Conservation (phyloP, 306 rosid species). For the Casuarina equisetifolia region DNA sequence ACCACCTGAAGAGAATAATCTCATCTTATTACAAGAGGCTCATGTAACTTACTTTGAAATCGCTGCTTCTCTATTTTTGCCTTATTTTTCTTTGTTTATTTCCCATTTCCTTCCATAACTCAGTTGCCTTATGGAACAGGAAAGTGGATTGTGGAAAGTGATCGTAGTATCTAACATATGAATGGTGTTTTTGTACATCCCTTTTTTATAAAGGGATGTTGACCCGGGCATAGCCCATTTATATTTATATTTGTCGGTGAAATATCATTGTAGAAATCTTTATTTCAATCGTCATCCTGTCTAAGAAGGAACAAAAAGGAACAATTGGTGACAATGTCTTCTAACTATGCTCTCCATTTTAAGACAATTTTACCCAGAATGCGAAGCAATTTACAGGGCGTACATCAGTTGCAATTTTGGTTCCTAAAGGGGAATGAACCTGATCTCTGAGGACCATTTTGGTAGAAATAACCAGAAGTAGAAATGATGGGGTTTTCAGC, state of each 20-base stretch:
- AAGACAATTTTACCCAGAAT: neutral
- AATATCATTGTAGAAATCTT: conserved; percentile 30
- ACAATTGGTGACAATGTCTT: conserved; percentile 20
- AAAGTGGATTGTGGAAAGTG: too few relatives aligned
- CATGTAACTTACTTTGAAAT: neutral
- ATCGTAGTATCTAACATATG: too few relatives aligned
- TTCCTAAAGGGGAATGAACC: neutral
- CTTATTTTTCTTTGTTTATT: neutral
- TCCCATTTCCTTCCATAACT: neutral
- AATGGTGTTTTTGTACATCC: too few relatives aligned
- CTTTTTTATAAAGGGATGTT: too few relatives aligned
- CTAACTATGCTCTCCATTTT: neutral
- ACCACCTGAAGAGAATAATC: neutral
- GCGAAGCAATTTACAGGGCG: conserved; percentile 31
- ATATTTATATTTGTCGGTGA: too few relatives aligned
- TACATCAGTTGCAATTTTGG: conserved; percentile 52
- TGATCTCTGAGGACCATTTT: neutral
- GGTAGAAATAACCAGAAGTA: neutral
- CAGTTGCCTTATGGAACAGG: too few relatives aligned
- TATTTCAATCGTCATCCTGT: conserved; percentile 71
- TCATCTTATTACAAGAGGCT: neutral
- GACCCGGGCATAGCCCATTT: too few relatives aligned
- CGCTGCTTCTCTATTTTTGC: neutral
- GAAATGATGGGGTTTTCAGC: neutral
- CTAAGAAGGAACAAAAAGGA: conserved; percentile 35